These are phyloP conservation scores for Leucocoprinus birnbaumii DNA, from an alignment of 768 basidiomycete genomes.

Conservation along the genomic window DNA sequence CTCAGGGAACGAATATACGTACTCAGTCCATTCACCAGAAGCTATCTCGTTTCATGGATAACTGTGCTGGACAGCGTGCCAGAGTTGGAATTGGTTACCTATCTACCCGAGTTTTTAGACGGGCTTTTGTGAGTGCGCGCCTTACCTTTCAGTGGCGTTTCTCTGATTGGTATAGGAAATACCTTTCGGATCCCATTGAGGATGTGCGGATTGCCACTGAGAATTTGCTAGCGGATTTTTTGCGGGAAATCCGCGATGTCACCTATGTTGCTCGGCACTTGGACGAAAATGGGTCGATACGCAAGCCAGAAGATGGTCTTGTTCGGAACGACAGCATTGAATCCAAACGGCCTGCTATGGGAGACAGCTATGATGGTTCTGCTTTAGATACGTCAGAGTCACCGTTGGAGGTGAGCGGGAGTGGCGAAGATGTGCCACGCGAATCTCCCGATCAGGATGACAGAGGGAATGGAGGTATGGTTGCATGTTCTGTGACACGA, in stretches of 20 bases:
- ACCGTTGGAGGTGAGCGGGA: conserved; percentile 53
- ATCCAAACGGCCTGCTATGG: neutral
- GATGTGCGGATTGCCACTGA: conserved; percentile 93
- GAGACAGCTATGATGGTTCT: conserved; percentile 3
- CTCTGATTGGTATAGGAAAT: conserved; percentile 55
- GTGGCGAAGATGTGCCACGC: conserved; percentile 30
- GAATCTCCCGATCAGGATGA: conserved; percentile 42
- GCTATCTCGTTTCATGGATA: conserved; percentile 97
- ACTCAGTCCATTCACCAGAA: conserved; percentile 91
- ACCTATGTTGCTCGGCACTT: conserved; percentile 68
- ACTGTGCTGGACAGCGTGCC: conserved; percentile 94
- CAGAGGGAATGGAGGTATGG: conserved; percentile 63
- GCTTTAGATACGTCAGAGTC: conserved; percentile 51
- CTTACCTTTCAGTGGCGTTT: conserved; percentile 3
- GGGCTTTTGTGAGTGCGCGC: conserved; percentile 74
- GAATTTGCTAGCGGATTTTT: conserved; percentile 82
- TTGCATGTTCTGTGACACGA: neutral
- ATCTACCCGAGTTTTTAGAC: conserved; percentile 92
- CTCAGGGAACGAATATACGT: conserved; percentile 93
- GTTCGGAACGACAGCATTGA: conserved; percentile 4
- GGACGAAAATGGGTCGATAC: conserved; percentile 51
- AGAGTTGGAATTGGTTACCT: conserved; percentile 92
- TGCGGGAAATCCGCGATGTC: conserved; percentile 88
- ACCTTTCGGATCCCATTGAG: conserved; percentile 91
- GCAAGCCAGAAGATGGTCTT: conserved; percentile 32